Evolutionary conservation across 1,284 basidiomycete genomes (phyloP).

Genomic region (Ustilago bromivora): DNA sequence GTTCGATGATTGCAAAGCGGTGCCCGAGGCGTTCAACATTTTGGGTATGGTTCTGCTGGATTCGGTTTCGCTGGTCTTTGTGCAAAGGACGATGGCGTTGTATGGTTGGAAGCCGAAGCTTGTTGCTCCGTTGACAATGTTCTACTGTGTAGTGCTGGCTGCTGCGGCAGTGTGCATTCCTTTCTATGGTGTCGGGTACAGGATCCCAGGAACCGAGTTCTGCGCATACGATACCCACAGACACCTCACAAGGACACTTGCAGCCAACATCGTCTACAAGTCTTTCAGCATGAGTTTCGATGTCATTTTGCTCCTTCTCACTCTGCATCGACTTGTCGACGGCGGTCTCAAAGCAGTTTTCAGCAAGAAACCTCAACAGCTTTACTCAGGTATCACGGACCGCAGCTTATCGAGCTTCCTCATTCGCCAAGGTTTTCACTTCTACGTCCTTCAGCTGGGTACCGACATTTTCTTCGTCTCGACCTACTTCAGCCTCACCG

Average conservation of each 20-base stretch:
- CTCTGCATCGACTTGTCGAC: constrained; percentile 43
- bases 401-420: constrained; percentile 34
- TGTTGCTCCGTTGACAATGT: constrained; percentile 21
- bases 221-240: constrained; percentile 43
- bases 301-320: constrained; percentile 37
- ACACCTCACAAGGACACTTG: constrained; percentile 12
- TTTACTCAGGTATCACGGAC: constrained; percentile 17
- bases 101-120: constrained; percentile 37
- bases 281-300: constrained; percentile 34
- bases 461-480: constrained; percentile 43
- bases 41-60: constrained; percentile 29
- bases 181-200: constrained; percentile 33
- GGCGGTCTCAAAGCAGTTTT: constrained; percentile 35
- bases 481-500: constrained; percentile 28
- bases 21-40: constrained; percentile 34
- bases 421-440: constrained; percentile 45
- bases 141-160: constrained; percentile 27
- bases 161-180: constrained; percentile 25
- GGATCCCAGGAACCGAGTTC: constrained; percentile 31
- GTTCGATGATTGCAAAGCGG: constrained; percentile 25
- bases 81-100: constrained; percentile 46
- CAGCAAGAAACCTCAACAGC: constrained; percentile 18
- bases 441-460: constrained; percentile 30
- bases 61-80: constrained; percentile 36
- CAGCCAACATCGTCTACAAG: constrained; percentile 35